Base-by-base conservation (phyloP, 495 filamentous ascomycete genomes). In the Apiosordaria backusii region DNA sequence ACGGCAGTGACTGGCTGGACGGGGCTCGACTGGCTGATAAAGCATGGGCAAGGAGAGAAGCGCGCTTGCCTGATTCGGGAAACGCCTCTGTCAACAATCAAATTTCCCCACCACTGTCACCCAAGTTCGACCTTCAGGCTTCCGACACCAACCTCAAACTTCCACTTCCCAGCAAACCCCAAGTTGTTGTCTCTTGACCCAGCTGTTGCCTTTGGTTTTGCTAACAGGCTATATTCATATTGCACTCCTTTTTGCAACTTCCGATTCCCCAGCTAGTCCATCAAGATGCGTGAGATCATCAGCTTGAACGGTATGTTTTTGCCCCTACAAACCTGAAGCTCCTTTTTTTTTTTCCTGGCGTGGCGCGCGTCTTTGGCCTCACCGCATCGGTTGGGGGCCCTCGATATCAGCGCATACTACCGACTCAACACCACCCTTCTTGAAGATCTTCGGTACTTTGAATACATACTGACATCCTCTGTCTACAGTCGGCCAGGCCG, bases 221-320 rank as follows among this genome's bases (percentile, higher is more conserved):
- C 52, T 57, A 22, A 40, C 27, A 27, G 26, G 27, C 24, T 67
- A 61, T 71, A 65, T 68, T 68, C 62, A 62, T 70, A 67, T 61
- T 65, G 57, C 53, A 23, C 50, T 6, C 7, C 19, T 13, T 55
- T 22, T 69, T 73, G 61, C 73, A 68, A 26, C 21, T 57, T 7
- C 15, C 18, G 26, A 53, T 27, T 13, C 55, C 16, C 15, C 60
- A 52, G 65, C 66, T 69, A 66, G 67, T 77, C 74, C 73, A n/a
- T 61, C 87, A 88, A 84, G 78, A 98, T 98, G 94, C 92, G 94
- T 90, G 94, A 98, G 87, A 93, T 98, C 78, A 97, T 98, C 79
- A 93, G 90, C 82, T 88, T 98, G 88, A 97, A 98, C 87, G 94
- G 94, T 97, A 89, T 74, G 92, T 83, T 81, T 55, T 55, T 55